Percentiles rank a stretch among this genome's conserved stretches.
phyloP scores from a whole-genome alignment of 1,284 basidiomycete species.

The Pascua sp. region DNA sequence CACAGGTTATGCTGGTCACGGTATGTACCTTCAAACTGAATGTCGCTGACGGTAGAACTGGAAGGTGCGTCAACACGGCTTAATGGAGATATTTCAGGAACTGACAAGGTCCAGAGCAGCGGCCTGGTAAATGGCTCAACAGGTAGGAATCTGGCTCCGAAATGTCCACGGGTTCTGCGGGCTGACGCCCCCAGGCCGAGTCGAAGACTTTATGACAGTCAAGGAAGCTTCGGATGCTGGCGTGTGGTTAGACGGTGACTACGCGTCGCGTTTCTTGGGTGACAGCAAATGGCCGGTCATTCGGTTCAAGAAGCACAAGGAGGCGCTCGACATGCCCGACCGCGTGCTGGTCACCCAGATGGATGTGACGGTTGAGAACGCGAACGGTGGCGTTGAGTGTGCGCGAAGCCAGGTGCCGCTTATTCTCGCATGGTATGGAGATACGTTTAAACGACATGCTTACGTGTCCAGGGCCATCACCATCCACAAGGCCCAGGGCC shows the following conservation, averaged over 20 bases:
- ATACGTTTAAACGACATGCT: neutral
- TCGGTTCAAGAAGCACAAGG: slow-evolving; percentile 24
- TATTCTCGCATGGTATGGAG: slow-evolving; percentile 13
- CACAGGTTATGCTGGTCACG: slow-evolving; percentile 40
- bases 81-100: neutral
- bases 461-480: slow-evolving; percentile 28
- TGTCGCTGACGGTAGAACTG: slow-evolving; percentile 12
- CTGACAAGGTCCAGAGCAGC: neutral
- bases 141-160: slow-evolving; percentile 5
- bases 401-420: slow-evolving; percentile 9
- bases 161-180: neutral
- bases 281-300: slow-evolving; percentile 30
- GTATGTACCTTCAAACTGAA: slow-evolving; percentile 17
- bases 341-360: slow-evolving; percentile 1
- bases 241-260: neutral
- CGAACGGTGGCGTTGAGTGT: slow-evolving; percentile 1
- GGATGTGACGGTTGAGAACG: slow-evolving; percentile 1
- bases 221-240: neutral
- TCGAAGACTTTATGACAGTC: slow-evolving; percentile 5
- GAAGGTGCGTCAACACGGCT: neutral
- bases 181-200: slow-evolving; percentile 7
- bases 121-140: slow-evolving; percentile 14
- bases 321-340: neutral
- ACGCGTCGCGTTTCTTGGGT: too few relatives aligned
- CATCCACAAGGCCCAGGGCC: slow-evolving; percentile 47